These are phyloP conservation scores for Solanum hybrid DNA, from an alignment of 305 asterid genomes.

Conservation along the genomic window DNA sequence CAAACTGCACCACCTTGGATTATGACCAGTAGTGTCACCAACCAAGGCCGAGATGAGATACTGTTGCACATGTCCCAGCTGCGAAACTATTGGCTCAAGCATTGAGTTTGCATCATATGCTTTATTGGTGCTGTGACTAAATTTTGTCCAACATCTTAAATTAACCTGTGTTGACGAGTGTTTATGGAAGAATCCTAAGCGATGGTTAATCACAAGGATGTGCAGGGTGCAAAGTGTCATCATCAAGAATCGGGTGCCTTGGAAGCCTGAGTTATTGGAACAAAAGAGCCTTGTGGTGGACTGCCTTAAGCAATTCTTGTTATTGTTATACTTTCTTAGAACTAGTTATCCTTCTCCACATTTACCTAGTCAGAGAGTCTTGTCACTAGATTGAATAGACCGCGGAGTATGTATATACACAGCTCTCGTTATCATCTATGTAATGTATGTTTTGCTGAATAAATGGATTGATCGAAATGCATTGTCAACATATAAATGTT, in stretches of 20 bases:
- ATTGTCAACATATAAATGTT: neutral
- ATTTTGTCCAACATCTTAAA: neutral
- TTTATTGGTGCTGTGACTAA: neutral
- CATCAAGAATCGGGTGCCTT: neutral
- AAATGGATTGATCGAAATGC: neutral
- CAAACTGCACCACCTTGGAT: conserved; percentile 89
- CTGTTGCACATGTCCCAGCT: conserved; percentile 94
- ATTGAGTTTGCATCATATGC: conserved; percentile 15
- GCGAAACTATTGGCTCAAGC: conserved; percentile 92
- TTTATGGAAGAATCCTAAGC: neutral
- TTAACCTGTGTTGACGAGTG: neutral
- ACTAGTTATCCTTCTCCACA: neutral
- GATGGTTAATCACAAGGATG: neutral
- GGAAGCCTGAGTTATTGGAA: neutral
- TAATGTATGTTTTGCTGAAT: neutral
- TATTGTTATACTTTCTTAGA: neutral
- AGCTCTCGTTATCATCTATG: neutral
- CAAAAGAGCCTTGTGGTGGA: neutral
- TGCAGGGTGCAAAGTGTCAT: neutral
- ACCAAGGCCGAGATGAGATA: conserved; percentile 95
- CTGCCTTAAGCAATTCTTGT: neutral
- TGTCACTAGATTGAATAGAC: neutral
- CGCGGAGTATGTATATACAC: neutral
- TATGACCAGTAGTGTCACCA: conserved; percentile 90
- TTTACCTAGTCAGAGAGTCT: neutral